Conservation (phyloP, 192 early-diverging fungal genomes). For the Backusella westeae region DNA sequence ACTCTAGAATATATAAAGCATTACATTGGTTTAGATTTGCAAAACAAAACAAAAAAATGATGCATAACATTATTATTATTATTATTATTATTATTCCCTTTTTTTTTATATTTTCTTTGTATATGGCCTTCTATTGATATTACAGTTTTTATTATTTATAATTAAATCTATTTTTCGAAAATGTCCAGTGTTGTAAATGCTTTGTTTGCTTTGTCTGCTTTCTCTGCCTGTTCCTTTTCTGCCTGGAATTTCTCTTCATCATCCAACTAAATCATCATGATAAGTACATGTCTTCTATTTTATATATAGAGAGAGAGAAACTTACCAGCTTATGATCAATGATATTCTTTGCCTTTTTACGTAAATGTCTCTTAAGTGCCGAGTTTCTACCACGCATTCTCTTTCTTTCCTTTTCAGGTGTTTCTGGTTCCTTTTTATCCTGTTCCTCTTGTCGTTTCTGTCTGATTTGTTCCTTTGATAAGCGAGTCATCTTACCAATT, state of each 20-base stretch:
- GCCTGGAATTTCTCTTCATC: conserved; percentile 54
- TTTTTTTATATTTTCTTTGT: background rate
- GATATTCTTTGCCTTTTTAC: conserved; percentile 81
- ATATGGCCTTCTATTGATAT: background rate
- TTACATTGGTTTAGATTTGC: background rate
- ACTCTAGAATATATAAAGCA: background rate
- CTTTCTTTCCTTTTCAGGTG: conserved; percentile 53
- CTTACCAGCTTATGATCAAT: conserved; percentile 70
- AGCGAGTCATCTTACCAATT: conserved; percentile 77
- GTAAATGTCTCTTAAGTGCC: conserved; percentile 68
- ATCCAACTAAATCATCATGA: conserved; percentile 26
- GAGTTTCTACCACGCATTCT: conserved; percentile 73
- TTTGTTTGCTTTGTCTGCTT: conserved; percentile 42
- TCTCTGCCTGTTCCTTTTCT: conserved; percentile 28
- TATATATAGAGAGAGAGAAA: background rate
- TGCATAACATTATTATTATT: background rate
- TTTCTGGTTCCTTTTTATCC: conserved; percentile 49
- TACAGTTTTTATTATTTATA: conserved; percentile 7
- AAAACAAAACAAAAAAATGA: background rate
- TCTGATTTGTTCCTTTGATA: conserved; percentile 53
- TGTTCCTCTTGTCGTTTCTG: conserved; percentile 60
- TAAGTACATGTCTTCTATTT: background rate
- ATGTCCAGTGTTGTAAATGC: conserved; percentile 63
- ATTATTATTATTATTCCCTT: background rate
- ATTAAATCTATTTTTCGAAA: conserved; percentile 36